Base-by-base conservation (phyloP, 305 asterid genomes). In the Fraxinus albicans region DNA sequence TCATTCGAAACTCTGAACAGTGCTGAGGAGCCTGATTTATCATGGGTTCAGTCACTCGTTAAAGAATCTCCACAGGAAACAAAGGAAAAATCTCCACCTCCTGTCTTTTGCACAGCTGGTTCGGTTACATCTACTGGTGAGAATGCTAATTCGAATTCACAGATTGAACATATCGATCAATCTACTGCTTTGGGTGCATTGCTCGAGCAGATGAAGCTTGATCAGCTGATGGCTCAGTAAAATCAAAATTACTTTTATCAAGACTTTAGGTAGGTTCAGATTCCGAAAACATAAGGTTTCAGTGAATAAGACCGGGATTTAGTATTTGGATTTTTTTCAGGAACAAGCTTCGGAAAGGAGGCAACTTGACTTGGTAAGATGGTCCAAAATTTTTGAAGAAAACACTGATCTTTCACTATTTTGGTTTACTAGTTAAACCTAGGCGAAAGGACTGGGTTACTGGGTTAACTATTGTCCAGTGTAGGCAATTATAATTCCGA, bases 41-140 rank as follows among this genome's bases (percentile, higher is more conserved):
- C 97, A 4, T 95, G 98, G 98, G 97, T 95, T 79, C 97, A 95
- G 53, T 88, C 94, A 0, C 94, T 95, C 15, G 98, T 95, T 42
- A 92, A 87, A 79, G 98, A 95, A 86, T 86, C 95, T 77, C 92
- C 96, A 3, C 92, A 86, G 60, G 97, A 95, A 29, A 74, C 81
- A 80, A 87, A 87, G 78, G 97, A 93, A 69, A 88, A 85, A 78
- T 79, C 86, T 3, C 85, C 73, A 2, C 73, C 89, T 19, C 84
- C 29, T 80, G 86, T 83, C 53, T 85, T 85, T 50, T 88, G 84
- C 6, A 0, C 77, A 76, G 81, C 85, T 8, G 89, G 85, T 79
- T 53, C 79, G 70, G 86, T 86, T 82, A 80, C 90, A 36, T 75
- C 90, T 17, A 40, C 85, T 10, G 79, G 85, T 50, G 91, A 87